Base-by-base conservation (phyloP, 1,284 basidiomycete species). In the Austroboletus niveus region DNA sequence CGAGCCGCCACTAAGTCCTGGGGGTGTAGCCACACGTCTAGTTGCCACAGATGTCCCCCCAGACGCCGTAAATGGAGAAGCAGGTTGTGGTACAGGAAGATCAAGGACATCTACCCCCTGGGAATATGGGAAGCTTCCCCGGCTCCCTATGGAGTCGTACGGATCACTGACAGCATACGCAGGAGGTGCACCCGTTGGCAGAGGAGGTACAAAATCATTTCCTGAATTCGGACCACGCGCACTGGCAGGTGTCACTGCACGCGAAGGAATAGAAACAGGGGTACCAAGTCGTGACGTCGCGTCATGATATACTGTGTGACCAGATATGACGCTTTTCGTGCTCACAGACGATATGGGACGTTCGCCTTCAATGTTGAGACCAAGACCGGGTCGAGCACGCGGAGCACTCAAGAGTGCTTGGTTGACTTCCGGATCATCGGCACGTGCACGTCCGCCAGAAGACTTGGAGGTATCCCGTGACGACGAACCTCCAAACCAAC, bases 271-370 rank as follows among this genome's bases (percentile, higher is more conserved):
- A 4, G 76, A 69, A 17, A 80, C 62, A 5, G 79, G 76, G 4
- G 79, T 82, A 4, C 65, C 73, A 27, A 79, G 75, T 0, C 77
- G 75, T 1, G 81, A 81, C 3, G 65, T 52, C 0, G 84, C 84
- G 57, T 86, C 84, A 52, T 79, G 80, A 59, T 81, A 87, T 5
- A 82, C 60, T 0, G 82, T 83, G 30, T 71, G 75, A 8, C 77
- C 82, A 3, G 79, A 80, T 7, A 72, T 59, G 5, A 70, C 78
- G 49, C 82, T 85, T 52, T 68, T 72, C 10, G 69, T 71, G 51
- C 84, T 86, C 30, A 79, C 68, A 44, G 72, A 72, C 0, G 84
- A 86, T 35, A 78, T 67, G 0, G 84, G 85, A 8, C 84, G 76
- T 8, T 72, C 69, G 9, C 71, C 75, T 12, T 74, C 69, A 1